phyloP scores from a whole-genome alignment of 768 basidiomycete genomes.

The Calocybe indica region DNA sequence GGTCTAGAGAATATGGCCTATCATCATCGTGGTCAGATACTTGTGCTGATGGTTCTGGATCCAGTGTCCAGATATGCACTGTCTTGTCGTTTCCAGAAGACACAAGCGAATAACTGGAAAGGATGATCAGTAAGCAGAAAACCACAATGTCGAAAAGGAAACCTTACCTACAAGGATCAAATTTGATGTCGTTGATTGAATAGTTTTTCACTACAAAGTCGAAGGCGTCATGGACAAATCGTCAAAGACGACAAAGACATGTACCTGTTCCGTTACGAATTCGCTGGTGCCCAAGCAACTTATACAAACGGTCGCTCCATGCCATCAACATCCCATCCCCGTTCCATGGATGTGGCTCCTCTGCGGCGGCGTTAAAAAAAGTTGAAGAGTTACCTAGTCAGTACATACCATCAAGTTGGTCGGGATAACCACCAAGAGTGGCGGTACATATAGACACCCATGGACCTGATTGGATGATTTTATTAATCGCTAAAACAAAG shows the following conservation, averaged over 20 bases:
- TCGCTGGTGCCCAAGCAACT: constrained; percentile 16
- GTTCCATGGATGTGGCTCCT: constrained; percentile 38
- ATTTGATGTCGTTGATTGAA: constrained; percentile 48
- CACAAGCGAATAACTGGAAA: constrained; percentile 31
- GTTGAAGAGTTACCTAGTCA: neutral
- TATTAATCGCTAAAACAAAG: constrained; percentile 39
- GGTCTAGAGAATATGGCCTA: neutral
- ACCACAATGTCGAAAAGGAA: neutral
- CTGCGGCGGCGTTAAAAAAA: constrained; percentile 9
- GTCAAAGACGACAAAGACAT: neutral
- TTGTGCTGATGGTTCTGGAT: constrained; percentile 15
- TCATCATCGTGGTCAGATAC: neutral
- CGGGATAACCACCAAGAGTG: constrained; percentile 37
- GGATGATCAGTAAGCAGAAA: neutral
- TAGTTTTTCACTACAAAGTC: constrained; percentile 41
- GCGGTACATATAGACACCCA: constrained; percentile 40
- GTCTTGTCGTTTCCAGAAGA: constrained; percentile 43
- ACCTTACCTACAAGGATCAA: constrained; percentile 44
- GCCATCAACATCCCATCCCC: constrained; percentile 40
- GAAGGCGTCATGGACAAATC: neutral
- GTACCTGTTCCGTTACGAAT: constrained; percentile 2
- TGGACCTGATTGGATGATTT: constrained; percentile 38
- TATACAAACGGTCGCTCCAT: constrained; percentile 20
- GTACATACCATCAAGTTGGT: constrained; percentile 21
- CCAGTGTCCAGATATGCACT: constrained; percentile 36